phyloP scores from a whole-genome alignment of 2,329 filamentous ascomycete species.

The Daldinia sp. region DNA sequence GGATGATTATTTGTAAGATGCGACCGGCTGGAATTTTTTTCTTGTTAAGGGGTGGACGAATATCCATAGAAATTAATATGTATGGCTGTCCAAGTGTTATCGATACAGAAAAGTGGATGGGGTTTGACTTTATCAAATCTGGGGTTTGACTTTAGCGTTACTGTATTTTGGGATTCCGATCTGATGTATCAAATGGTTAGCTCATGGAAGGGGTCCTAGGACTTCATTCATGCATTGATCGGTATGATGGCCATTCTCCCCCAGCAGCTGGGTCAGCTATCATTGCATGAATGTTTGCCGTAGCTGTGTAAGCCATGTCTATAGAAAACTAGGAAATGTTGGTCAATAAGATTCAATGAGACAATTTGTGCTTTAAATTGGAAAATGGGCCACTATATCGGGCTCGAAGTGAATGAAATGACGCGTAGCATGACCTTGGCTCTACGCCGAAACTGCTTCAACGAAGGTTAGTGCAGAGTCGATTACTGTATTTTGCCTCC shows the following conservation, averaged over 20 bases:
- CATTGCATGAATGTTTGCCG: slow-evolving; percentile 12
- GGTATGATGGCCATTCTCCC: slow-evolving; percentile 1
- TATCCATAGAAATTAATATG: too few relatives aligned
- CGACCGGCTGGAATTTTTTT: too few relatives aligned
- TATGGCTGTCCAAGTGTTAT: too few relatives aligned
- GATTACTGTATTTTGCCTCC: slow-evolving; percentile 38
- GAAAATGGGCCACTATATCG: slow-evolving; percentile 1
- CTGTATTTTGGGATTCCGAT: slow-evolving; percentile 34
- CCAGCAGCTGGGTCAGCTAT: slow-evolving; percentile 10
- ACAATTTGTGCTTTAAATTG: slow-evolving; percentile 28
- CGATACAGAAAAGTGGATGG: too few relatives aligned
- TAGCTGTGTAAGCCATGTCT: background rate
- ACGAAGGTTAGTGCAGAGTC: background rate
- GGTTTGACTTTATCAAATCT: too few relatives aligned
- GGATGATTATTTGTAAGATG: too few relatives aligned
- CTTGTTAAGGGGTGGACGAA: too few relatives aligned
- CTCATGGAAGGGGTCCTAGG: slow-evolving; percentile 13
- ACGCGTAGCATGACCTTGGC: slow-evolving; percentile 36
- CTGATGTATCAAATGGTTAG: slow-evolving; percentile 6
- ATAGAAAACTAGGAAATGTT: slow-evolving; percentile 2
- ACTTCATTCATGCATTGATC: slow-evolving; percentile 17
- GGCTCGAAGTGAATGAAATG: slow-evolving; percentile 31
- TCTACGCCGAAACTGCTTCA: background rate
- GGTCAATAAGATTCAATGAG: slow-evolving; percentile 15
- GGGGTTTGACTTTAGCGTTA: too few relatives aligned